These are phyloP conservation scores for Coleophoma crateriformis DNA, from an alignment of 2,329 filamentous ascomycete genomes.

Conservation along the genomic window DNA sequence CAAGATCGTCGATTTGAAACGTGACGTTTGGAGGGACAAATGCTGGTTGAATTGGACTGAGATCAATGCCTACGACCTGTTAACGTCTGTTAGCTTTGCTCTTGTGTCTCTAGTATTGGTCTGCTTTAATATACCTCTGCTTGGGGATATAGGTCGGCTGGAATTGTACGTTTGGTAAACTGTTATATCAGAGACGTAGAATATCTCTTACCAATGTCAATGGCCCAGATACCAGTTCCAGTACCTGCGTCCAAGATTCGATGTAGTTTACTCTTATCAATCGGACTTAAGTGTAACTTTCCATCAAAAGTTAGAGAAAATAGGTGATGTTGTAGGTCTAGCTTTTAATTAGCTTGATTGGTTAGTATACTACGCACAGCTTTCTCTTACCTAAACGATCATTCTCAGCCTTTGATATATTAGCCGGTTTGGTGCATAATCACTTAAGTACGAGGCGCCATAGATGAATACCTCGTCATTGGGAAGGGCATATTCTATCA, in stretches of 20 bases:
- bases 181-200: conserved; percentile 1
- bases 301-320: conserved; percentile 27
- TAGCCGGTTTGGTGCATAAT: no score
- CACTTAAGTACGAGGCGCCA: no score
- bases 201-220: conserved; percentile 12
- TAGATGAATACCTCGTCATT: conserved; percentile 4
- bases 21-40: conserved; percentile 48
- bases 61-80: conserved; percentile 28
- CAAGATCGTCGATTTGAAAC: conserved; percentile 53
- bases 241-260: conserved; percentile 9
- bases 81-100: neutral
- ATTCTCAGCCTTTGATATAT: no score
- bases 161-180: no score
- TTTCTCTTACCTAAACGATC: no score
- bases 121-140: no score
- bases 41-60: conserved; percentile 32
- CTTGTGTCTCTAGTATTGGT: no score
- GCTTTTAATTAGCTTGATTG: conserved; percentile 3
- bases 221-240: conserved; percentile 3
- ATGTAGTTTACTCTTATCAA: conserved; percentile 12
- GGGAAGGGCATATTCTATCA: conserved; percentile 6
- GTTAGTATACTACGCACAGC: no score
- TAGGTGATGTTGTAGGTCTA: conserved; percentile 32
- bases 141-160: no score
- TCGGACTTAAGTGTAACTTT: conserved; percentile 24